phyloP scores from a whole-genome alignment of 2,329 filamentous ascomycete species.

The Fusarium piperis region DNA sequence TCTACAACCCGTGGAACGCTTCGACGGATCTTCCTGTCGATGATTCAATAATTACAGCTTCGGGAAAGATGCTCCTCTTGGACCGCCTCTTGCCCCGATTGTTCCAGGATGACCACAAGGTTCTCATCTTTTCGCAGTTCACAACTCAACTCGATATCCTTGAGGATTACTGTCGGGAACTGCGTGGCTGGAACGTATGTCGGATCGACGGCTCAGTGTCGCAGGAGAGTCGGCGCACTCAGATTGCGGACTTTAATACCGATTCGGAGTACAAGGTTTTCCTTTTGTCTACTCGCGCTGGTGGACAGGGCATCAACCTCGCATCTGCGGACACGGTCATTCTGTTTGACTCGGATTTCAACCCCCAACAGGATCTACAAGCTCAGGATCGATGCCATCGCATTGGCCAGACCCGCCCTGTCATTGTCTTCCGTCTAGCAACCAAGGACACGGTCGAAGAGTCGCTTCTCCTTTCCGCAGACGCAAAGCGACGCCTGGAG shows the following conservation, averaged over 20 bases:
- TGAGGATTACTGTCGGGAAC: constrained; percentile 80
- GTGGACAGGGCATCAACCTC: constrained; percentile 95
- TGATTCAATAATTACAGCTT: constrained; percentile 84
- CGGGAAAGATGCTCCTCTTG: constrained; percentile 94
- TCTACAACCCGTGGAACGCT: constrained; percentile 88
- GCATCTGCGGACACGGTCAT: constrained; percentile 92
- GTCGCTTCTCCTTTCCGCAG: constrained; percentile 83
- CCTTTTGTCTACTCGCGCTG: constrained; percentile 87
- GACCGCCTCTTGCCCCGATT: constrained; percentile 84
- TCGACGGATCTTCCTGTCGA: constrained; percentile 71
- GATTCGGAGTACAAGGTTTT: constrained; percentile 78
- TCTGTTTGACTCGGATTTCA: constrained; percentile 89
- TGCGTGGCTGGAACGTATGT: constrained; percentile 83
- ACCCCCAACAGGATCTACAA: constrained; percentile 96
- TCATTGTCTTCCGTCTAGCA: constrained; percentile 92
- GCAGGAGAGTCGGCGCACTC: constrained; percentile 74
- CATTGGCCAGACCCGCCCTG: constrained; percentile 91
- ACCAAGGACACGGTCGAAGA: constrained; percentile 95
- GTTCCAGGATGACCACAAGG: constrained; percentile 81
- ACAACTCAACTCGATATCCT: constrained; percentile 93
- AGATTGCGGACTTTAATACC: constrained; percentile 79
- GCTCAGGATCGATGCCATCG: constrained; percentile 95
- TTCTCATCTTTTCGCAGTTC: constrained; percentile 97
- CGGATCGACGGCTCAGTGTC: constrained; percentile 91
- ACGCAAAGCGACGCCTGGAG: constrained; percentile 90